Percentiles rank a stretch among this genome's conserved stretches.
These are phyloP conservation scores for Sporothrix curviconia DNA, from an alignment of 2,329 filamentous ascomycete genomes.

Conservation along the genomic window DNA sequence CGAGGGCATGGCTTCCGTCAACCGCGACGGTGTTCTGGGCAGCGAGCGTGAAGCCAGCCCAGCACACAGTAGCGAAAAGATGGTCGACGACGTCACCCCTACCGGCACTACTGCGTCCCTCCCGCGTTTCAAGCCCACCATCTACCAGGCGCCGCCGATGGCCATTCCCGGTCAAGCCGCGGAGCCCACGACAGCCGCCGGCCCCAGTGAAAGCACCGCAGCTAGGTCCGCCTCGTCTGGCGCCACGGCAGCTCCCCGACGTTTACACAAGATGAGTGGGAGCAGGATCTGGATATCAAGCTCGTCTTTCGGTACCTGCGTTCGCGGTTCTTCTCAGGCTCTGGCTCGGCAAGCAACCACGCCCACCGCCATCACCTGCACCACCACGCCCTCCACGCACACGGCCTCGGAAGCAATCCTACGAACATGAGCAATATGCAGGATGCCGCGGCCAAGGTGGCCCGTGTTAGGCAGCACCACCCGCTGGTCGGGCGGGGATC, in stretches of 20 bases:
- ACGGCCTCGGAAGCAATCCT: neutral
- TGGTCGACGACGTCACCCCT: constrained; percentile 11
- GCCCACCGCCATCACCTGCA: constrained; percentile 3
- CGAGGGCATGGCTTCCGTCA: constrained; percentile 35
- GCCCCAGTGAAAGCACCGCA: constrained; percentile 2
- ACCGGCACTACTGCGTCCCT: constrained; percentile 29
- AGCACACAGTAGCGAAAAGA: neutral
- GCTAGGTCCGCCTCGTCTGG: neutral
- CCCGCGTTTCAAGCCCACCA: constrained; percentile 44
- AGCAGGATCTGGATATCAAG: constrained; percentile 81
- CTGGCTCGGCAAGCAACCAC: constrained; percentile 21
- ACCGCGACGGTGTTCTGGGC: constrained; percentile 4
- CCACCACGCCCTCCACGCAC: neutral
- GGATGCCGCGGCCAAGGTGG: constrained; percentile 68
- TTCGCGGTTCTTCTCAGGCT: constrained; percentile 59
- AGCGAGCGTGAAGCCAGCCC: constrained; percentile 5
- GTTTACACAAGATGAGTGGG: constrained; percentile 79
- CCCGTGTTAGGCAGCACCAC: constrained; percentile 81
- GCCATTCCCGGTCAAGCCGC: constrained; percentile 27
- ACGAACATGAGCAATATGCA: constrained; percentile 43
- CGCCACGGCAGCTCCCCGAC: constrained; percentile 14
- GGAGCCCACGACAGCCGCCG: constrained; percentile 14
- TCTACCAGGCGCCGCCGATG: constrained; percentile 34
- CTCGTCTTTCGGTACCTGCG: constrained; percentile 86
- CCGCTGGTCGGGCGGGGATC: constrained; percentile 62